Conservation (phyloP, 768 basidiomycete species). For the Amanita brunnescens region DNA sequence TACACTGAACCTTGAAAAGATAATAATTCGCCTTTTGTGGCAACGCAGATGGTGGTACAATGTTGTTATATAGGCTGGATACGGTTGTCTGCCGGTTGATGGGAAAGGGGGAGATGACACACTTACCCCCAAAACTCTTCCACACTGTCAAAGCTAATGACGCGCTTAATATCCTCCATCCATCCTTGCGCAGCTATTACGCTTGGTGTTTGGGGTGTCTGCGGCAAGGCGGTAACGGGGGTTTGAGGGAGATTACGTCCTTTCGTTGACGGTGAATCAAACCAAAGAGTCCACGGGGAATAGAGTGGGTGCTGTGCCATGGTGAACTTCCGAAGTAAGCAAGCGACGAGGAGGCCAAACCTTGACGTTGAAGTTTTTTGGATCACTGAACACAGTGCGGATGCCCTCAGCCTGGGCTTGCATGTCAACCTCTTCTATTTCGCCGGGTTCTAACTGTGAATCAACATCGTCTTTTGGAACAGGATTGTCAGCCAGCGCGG, state of each 20-base stretch:
- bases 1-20: constrained; percentile 77
- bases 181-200: constrained; percentile 75
- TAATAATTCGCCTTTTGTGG: constrained; percentile 99
- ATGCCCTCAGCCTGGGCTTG: constrained; percentile 74
- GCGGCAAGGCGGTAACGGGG: constrained; percentile 67
- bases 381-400: constrained; percentile 90
- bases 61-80: constrained; percentile 86
- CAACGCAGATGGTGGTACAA: constrained; percentile 87
- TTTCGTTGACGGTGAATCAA: constrained; percentile 91
- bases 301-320: constrained; percentile 79
- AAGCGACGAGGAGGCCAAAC: constrained; percentile 29
- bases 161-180: constrained; percentile 99
- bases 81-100: constrained; percentile 9
- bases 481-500: constrained; percentile 58
- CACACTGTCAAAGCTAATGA: constrained; percentile 92
- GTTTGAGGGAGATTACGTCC: constrained; percentile 83
- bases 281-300: constrained; percentile 97
- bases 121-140: constrained; percentile 99
- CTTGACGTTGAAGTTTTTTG: constrained; percentile 94
- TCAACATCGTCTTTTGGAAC: constrained; percentile 25
- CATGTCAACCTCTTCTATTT: constrained; percentile 85
- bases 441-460: constrained; percentile 64
- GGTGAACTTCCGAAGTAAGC: neutral
- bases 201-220: constrained; percentile 69
- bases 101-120: constrained; percentile 2